Evolutionary conservation across 2,329 filamentous ascomycete genomes (phyloP).

Genomic region (Exophiala aquamarina): DNA sequence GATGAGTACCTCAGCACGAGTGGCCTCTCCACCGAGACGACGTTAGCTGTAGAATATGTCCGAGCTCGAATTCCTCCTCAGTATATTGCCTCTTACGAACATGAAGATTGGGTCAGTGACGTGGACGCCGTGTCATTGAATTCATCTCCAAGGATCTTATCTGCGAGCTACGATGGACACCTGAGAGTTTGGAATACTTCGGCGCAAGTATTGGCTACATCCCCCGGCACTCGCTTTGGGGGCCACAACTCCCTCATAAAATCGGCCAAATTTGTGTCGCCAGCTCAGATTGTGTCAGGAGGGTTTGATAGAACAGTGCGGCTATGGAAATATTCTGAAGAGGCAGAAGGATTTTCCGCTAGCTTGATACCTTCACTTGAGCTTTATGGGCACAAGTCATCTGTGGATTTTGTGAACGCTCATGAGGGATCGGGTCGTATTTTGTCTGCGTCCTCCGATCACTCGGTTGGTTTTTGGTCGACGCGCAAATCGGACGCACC

Average conservation of each 20-base stretch:
- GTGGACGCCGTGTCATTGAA: slow-evolving; percentile 81
- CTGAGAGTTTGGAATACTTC: slow-evolving; percentile 87
- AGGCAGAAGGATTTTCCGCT: slow-evolving; percentile 58
- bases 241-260: slow-evolving; percentile 78
- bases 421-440: slow-evolving; percentile 73
- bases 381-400: slow-evolving; percentile 76
- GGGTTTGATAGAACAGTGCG: slow-evolving; percentile 82
- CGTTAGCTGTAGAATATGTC: slow-evolving; percentile 87
- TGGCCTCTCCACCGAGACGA: slow-evolving; percentile 85
- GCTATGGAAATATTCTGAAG: slow-evolving; percentile 83
- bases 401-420: slow-evolving; percentile 64
- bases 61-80: slow-evolving; percentile 85
- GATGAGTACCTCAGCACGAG: slow-evolving; percentile 86
- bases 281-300: slow-evolving; percentile 75
- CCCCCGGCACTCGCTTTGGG: slow-evolving; percentile 63
- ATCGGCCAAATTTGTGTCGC: slow-evolving; percentile 77
- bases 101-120: slow-evolving; percentile 93
- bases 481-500: slow-evolving; percentile 75
- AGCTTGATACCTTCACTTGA: slow-evolving; percentile 73
- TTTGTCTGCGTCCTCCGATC: slow-evolving; percentile 81
- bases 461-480: slow-evolving; percentile 85
- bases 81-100: slow-evolving; percentile 88
- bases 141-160: slow-evolving; percentile 69
- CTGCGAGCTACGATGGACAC: slow-evolving; percentile 88
- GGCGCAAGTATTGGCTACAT: slow-evolving; percentile 79